phyloP scores from a whole-genome alignment of 2,329 filamentous ascomycete species.

The Coleophoma cylindrospora region DNA sequence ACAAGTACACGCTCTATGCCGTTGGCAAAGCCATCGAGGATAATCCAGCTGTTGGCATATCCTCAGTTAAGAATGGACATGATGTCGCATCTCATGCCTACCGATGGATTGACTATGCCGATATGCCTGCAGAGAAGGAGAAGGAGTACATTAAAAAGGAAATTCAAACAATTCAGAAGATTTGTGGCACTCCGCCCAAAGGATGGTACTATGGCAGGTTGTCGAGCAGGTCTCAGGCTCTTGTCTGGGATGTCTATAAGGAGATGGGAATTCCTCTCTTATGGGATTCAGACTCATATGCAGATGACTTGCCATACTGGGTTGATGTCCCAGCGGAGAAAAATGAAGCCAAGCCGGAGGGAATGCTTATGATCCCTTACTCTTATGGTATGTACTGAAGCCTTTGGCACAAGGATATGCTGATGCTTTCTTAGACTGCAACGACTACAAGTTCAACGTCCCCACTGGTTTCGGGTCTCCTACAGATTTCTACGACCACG shows the following conservation, averaged over 20 bases:
- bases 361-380: conserved; percentile 49
- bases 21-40: conserved; percentile 34
- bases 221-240: conserved; percentile 33
- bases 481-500: conserved; percentile 28
- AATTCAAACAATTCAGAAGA: conserved; percentile 28
- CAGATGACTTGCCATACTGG: conserved; percentile 52
- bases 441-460: conserved; percentile 31
- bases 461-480: conserved; percentile 17
- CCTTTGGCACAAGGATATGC: neutral
- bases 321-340: conserved; percentile 44
- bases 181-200: conserved; percentile 27
- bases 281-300: conserved; percentile 45
- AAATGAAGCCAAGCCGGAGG: conserved; percentile 32
- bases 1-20: conserved; percentile 37
- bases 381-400: conserved; percentile 29
- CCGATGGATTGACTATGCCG: conserved; percentile 36
- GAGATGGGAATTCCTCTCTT: conserved; percentile 46
- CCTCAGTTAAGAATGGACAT: conserved; percentile 33
- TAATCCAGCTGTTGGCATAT: conserved; percentile 33
- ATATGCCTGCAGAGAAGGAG: conserved; percentile 30
- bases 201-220: conserved; percentile 31
- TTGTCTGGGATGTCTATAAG: conserved; percentile 43
- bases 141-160: conserved; percentile 33
- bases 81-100: conserved; percentile 36
- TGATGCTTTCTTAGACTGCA: conserved; percentile 35